Base-by-base conservation (phyloP, 176 grass and related monocot genomes). In the Aegilops tauschii region DNA sequence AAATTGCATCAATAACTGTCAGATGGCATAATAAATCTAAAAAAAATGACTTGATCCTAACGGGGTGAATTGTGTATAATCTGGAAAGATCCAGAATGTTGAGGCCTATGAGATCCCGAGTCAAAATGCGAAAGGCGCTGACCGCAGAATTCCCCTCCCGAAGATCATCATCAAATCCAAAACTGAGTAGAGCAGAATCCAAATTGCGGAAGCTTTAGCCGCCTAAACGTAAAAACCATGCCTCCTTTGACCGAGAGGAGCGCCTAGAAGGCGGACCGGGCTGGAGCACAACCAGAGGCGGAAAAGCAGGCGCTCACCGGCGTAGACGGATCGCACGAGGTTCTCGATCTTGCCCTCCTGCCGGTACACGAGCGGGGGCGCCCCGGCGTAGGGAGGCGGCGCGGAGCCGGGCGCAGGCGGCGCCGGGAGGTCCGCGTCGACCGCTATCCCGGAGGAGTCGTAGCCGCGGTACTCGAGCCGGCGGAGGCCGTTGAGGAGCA, bases 331-430 rank as follows among this genome's bases (percentile, higher is more conserved):
- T 87, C 86, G 84, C 79, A 99, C 97, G 85, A 99, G 97, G 35
- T 83, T 90, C 90, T 96, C 97, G 79, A 99, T 99, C 92, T 99
- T 99, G 78, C 97, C 97, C 82, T 99, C 94, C 87, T 94, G 89
- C 16, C 97, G 97, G 91, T 94, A 99, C 17, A 99, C 90, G 34
- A 99, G 85, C 18, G 94, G 90, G 8, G 80, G n/a, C 18, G 87
- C 73, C 18, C 92, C 87, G 9, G 76, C 76, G 61, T 87, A 87
- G 7, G 56, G 56, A 59, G 56, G 0, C 6, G 88, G 65, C 17
- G 82, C 47, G 0, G n/a, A 13, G 5, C 56, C 5, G 13, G 69
- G 0, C 1, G 32, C 0, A 1, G 77, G 0, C 0, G 39, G n/a
- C 25, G 76, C 21, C 21, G 14, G 2, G 30, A 68, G 21, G 69